Percentiles rank a stretch among this genome's conserved stretches.
These are phyloP conservation scores for Chlamydomonas sp. DNA, from an alignment of 139 green algal genomes.

Conservation along the genomic window DNA sequence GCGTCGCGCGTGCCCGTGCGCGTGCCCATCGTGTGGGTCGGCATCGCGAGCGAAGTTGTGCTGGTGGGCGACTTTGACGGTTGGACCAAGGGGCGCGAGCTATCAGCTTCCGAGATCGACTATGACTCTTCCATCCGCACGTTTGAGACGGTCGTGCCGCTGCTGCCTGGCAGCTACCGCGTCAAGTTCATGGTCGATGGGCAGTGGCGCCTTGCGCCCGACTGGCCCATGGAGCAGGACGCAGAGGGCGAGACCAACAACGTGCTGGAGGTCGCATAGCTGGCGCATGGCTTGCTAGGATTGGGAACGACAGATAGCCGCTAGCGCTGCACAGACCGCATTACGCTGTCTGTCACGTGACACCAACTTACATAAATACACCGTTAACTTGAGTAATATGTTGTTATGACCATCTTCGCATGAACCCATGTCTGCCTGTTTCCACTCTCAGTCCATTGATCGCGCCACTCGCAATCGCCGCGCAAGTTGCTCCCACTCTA, in stretches of 20 bases:
- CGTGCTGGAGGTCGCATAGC: conserved; percentile 30
- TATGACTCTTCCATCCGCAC: conserved; percentile 41
- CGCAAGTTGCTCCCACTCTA: too few species aligned
- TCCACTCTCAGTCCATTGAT: too few species aligned
- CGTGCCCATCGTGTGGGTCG: conserved; percentile 50
- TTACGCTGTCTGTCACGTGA: too few species aligned
- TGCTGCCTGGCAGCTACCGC: conserved; percentile 41
- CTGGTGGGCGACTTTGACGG: conserved; percentile 58
- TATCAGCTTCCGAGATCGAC: conserved; percentile 40
- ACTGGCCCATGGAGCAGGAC: conserved; percentile 41
- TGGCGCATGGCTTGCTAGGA: too few species aligned
- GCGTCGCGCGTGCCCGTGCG: conserved; percentile 25
- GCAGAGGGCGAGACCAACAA: conserved; percentile 28
- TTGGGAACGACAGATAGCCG: too few species aligned
- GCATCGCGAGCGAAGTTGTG: conserved; percentile 34
- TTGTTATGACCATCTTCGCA: too few species aligned
- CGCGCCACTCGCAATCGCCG: too few species aligned
- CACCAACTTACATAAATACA: too few species aligned
- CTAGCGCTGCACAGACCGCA: too few species aligned
- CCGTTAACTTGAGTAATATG: too few species aligned
- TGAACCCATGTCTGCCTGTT: too few species aligned
- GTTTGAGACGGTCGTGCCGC: conserved; percentile 32
- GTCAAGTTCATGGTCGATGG: conserved; percentile 52
- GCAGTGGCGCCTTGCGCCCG: conserved; percentile 40
- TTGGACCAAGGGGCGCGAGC: conserved; percentile 52